Conservation (phyloP, 345 rosid species). For the Lepidium sativum region DNA sequence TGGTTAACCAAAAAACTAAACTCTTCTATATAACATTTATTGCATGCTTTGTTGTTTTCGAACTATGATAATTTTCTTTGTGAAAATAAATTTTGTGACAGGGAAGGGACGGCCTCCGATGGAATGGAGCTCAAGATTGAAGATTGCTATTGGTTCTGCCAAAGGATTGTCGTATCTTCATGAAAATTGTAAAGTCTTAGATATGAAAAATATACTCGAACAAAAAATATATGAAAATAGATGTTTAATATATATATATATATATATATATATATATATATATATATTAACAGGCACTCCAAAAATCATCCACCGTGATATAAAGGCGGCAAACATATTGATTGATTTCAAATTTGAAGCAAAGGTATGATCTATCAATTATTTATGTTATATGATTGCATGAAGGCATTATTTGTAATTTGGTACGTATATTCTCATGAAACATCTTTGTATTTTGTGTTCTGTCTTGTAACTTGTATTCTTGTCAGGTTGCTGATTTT, state of each 20-base stretch:
- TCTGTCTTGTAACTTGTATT: background rate
- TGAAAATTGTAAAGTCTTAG: constrained; percentile 64
- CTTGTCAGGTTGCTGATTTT: constrained; percentile 50
- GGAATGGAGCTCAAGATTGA: constrained; percentile 66
- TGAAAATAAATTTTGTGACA: constrained; percentile 19
- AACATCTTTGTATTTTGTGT: background rate
- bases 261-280: too few relatives aligned
- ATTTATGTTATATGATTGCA: background rate
- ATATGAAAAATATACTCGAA: too few relatives aligned
- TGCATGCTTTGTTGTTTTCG: background rate
- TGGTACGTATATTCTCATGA: background rate
- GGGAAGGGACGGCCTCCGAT: constrained; percentile 61
- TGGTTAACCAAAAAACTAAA: constrained; percentile 28
- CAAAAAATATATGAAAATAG: too few relatives aligned
- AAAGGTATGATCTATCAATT: constrained; percentile 37
- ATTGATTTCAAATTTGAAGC: constrained; percentile 82
- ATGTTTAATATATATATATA: too few relatives aligned
- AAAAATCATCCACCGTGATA: constrained; percentile 82
- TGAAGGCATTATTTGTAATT: background rate
- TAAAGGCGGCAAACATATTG: constrained; percentile 81
- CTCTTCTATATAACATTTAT: background rate
- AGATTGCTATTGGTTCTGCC: constrained; percentile 78
- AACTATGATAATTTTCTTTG: background rate
- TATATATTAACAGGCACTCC: too few relatives aligned
- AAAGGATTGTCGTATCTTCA: constrained; percentile 92